These are phyloP conservation scores for Helichrysum umbraculigerum DNA, from an alignment of 129 eudicot genomes.

Conservation along the genomic window DNA sequence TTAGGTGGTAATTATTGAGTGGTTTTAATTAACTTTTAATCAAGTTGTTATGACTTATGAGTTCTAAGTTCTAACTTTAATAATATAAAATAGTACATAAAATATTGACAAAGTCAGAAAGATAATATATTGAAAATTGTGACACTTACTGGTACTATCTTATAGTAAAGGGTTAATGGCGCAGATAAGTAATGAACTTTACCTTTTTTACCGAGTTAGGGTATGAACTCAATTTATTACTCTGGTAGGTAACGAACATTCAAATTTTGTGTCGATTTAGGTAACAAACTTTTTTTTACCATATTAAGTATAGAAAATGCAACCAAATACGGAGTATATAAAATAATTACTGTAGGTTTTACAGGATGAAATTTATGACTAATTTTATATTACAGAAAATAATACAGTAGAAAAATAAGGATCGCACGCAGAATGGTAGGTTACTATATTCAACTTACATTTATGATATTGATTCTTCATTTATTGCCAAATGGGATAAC, in stretches of 20 bases:
- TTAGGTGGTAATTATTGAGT: neutral
- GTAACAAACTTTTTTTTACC: too few relatives aligned
- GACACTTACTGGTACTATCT: neutral
- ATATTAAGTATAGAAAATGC: too few relatives aligned
- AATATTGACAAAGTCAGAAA: neutral
- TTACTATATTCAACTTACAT: constrained; percentile 20
- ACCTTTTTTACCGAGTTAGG: too few relatives aligned
- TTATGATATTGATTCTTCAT: constrained; percentile 31
- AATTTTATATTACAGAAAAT: neutral
- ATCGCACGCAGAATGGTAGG: constrained; percentile 22
- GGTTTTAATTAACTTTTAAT: neutral
- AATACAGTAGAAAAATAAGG: neutral
- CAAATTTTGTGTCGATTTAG: too few relatives aligned
- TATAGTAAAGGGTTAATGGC: too few relatives aligned
- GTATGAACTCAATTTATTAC: too few relatives aligned
- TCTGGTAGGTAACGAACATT: too few relatives aligned
- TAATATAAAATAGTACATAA: too few relatives aligned
- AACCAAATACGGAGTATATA: too few relatives aligned
- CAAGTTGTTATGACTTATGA: neutral
- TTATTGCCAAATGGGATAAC: constrained; percentile 20
- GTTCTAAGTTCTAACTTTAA: neutral
- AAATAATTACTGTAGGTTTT: neutral
- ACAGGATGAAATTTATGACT: neutral
- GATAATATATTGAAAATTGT: neutral
- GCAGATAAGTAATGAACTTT: too few relatives aligned